Evolutionary conservation across 2,329 filamentous ascomycete genomes (phyloP).

Genomic region (Ceratocystis cacaofunesta): DNA sequence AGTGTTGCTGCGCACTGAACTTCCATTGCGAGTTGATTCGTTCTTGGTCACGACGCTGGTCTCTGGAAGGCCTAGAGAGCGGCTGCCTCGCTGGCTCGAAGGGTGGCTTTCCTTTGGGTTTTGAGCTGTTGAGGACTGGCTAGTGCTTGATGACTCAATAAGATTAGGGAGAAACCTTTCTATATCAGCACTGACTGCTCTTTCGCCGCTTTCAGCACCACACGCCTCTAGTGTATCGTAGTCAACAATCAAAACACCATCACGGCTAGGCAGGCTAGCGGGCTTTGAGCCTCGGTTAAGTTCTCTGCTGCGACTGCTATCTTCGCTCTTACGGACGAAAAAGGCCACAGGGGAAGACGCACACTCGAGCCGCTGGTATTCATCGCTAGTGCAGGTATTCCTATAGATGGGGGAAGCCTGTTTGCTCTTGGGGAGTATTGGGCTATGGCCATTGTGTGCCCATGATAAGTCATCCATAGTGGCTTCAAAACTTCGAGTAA

Average conservation of each 20-base stretch:
- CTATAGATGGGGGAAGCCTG: neutral
- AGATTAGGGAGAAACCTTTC: neutral
- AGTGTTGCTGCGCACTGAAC: neutral
- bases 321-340: neutral
- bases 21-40: neutral
- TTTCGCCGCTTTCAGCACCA: neutral
- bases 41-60: neutral
- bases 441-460: neutral
- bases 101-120: neutral
- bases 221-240: neutral
- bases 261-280: neutral
- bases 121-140: neutral
- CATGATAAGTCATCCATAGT: neutral
- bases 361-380: slow-evolving; percentile 7
- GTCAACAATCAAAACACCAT: slow-evolving; percentile 5
- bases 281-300: neutral
- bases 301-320: neutral
- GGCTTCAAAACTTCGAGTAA: neutral
- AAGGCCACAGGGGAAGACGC: slow-evolving; percentile 2
- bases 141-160: neutral
- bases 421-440: neutral
- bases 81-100: neutral
- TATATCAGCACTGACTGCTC: neutral
- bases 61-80: neutral
- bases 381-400: neutral